A percentile compares a stretch with the other conserved stretches of the same genome.
Conservation (phyloP, 495 filamentous ascomycete genomes). For the Penicillium maclennaniae region DNA sequence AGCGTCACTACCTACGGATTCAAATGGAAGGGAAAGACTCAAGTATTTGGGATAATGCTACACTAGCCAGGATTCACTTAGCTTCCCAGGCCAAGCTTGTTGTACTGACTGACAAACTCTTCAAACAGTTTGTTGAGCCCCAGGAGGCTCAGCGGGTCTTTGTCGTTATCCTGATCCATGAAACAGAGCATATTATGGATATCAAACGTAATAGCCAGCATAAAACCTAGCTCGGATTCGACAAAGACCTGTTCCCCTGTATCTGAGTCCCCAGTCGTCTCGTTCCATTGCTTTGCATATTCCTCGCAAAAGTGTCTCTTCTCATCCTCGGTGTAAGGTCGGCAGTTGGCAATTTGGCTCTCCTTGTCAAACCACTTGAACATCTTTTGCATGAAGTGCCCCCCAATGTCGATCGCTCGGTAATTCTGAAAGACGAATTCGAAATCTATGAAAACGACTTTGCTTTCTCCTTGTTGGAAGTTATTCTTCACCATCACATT, state of each 20-base stretch:
- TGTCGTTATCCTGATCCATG: slow-evolving; percentile 21
- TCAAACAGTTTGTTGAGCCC: slow-evolving; percentile 28
- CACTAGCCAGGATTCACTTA: no score
- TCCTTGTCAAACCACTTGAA: slow-evolving; percentile 35
- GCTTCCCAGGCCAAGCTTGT: slow-evolving; percentile 10
- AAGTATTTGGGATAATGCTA: no score
- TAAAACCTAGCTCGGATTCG: slow-evolving; percentile 26
- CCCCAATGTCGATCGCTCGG: slow-evolving; percentile 32
- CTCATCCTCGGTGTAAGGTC: slow-evolving; percentile 28
- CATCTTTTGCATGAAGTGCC: slow-evolving; percentile 36
- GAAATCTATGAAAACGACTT: slow-evolving; percentile 27
- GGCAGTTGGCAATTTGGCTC: slow-evolving; percentile 25
- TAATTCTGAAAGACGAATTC: slow-evolving; percentile 32
- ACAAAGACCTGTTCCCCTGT: slow-evolving; percentile 25
- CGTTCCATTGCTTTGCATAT: slow-evolving; percentile 27
- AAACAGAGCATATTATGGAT: slow-evolving; percentile 34
- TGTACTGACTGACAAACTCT: slow-evolving; percentile 26
- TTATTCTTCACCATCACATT: slow-evolving; percentile 29
- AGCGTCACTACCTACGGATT: no score
- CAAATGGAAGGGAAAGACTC: no score
- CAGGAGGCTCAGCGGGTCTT: slow-evolving; percentile 24
- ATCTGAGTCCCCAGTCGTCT: slow-evolving; percentile 26
- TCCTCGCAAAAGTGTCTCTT: slow-evolving; percentile 31
- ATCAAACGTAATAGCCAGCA: slow-evolving; percentile 31
- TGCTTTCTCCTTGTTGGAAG: slow-evolving; percentile 22